A percentile compares a stretch with the other conserved stretches of the same genome.
These are phyloP conservation scores for Elaeagnus macrophylla DNA, from an alignment of 306 rosid genomes.

Conservation along the genomic window DNA sequence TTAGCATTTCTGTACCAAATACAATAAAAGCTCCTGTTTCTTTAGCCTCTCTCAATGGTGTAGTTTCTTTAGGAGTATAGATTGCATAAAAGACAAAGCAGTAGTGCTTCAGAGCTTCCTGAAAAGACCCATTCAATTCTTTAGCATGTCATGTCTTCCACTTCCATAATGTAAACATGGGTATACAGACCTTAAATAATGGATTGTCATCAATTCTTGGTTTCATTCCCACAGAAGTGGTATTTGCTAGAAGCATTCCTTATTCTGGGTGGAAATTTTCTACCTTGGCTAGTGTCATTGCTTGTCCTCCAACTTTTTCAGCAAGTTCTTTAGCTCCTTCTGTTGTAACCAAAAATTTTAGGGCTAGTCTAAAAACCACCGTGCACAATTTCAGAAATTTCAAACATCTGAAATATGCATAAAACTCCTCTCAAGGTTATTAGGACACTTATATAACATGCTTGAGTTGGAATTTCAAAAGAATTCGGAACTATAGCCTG, in stretches of 20 bases:
- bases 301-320: conserved; percentile 44
- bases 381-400: too few species aligned
- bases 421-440: too few species aligned
- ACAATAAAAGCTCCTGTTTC: conserved; percentile 44
- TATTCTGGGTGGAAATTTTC: conserved; percentile 45
- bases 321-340: conserved; percentile 50
- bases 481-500: too few species aligned
- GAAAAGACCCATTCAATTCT: background rate
- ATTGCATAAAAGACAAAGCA: conserved; percentile 57
- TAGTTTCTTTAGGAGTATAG: conserved; percentile 54
- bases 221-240: conserved; percentile 57
- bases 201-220: conserved; percentile 36
- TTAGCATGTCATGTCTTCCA: too few species aligned
- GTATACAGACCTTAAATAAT: conserved; percentile 36
- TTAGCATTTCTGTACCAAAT: conserved; percentile 60
- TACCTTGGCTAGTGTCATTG: conserved; percentile 36
- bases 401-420: too few species aligned
- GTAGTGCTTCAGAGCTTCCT: conserved; percentile 50
- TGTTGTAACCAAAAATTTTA: conserved; percentile 8
- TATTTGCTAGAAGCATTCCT: conserved; percentile 51
- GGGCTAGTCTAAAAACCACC: background rate
- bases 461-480: too few species aligned
- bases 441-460: too few species aligned
- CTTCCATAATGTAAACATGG: background rate
- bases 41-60: conserved; percentile 56